Evolutionary conservation across 2,329 filamentous ascomycete genomes (phyloP).

Genomic region (Pseudopithomyces maydicus): DNA sequence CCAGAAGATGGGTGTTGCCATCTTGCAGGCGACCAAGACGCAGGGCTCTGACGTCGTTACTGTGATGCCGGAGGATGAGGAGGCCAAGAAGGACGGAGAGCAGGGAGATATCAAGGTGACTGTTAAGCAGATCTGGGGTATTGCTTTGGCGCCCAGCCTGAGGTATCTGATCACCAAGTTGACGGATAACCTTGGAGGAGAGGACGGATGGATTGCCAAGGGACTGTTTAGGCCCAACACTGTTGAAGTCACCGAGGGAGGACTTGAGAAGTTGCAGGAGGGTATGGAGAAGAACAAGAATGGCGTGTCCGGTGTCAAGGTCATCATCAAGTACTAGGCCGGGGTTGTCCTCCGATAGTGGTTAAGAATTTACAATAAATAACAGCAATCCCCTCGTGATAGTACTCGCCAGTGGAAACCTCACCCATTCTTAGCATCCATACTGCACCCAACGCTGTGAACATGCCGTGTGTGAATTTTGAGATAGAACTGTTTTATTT

Average conservation of each 20-base stretch:
- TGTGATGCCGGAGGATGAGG: neutral
- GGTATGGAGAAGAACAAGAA: slow-evolving; percentile 14
- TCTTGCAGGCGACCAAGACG: slow-evolving; percentile 7
- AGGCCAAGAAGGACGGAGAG: slow-evolving; percentile 9
- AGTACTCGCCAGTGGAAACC: too few relatives aligned
- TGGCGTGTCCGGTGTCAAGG: slow-evolving; percentile 17
- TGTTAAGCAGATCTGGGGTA: slow-evolving; percentile 9
- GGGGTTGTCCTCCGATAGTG: neutral
- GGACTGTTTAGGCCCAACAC: slow-evolving; percentile 13
- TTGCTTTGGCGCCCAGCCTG: slow-evolving; percentile 8
- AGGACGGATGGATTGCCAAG: slow-evolving; percentile 13
- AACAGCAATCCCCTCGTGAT: too few relatives aligned
- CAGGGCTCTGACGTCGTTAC: neutral
- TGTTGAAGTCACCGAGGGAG: slow-evolving; percentile 8
- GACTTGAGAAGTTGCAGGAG: slow-evolving; percentile 13
- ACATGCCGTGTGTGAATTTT: too few relatives aligned
- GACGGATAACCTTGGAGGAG: slow-evolving; percentile 11
- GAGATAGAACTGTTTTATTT: too few relatives aligned
- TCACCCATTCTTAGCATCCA: too few relatives aligned
- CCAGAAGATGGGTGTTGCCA: slow-evolving; percentile 8
- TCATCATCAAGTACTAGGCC: slow-evolving; percentile 7
- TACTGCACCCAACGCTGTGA: too few relatives aligned
- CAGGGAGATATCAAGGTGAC: slow-evolving; percentile 7
- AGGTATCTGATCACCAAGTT: slow-evolving; percentile 10
- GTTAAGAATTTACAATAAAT: too few relatives aligned